phyloP scores from a whole-genome alignment of 345 rosid species.

The Arabidopsis suecica region DNA sequence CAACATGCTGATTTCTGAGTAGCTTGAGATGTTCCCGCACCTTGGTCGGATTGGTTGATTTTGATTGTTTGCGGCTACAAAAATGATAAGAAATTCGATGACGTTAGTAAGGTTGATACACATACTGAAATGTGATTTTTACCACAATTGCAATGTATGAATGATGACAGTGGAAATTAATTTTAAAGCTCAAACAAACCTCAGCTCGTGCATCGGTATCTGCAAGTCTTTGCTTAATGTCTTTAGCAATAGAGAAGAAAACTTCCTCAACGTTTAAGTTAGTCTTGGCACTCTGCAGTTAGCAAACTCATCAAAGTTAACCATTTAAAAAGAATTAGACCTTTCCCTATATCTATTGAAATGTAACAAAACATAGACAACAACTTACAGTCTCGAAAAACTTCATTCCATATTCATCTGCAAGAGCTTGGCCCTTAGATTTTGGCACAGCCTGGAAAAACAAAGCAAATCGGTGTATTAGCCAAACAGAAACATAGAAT shows the following conservation, averaged over 20 bases:
- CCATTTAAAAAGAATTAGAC: conserved; percentile 2
- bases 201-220: conserved; percentile 76
- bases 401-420: conserved; percentile 95
- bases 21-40: conserved; percentile 64
- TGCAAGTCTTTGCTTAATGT: conserved; percentile 83
- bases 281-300: conserved; percentile 86
- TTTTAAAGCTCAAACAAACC: conserved; percentile 46
- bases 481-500: conserved; percentile 16
- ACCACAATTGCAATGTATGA: conserved; percentile 9
- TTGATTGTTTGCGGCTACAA: conserved; percentile 73
- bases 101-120: background rate
- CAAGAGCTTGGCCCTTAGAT: conserved; percentile 95
- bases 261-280: conserved; percentile 87
- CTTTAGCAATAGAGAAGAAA: conserved; percentile 84
- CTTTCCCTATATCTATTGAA: background rate
- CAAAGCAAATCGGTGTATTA: conserved; percentile 7
- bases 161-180: conserved; percentile 8
- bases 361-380: conserved; percentile 13
- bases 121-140: background rate
- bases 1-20: conserved; percentile 85
- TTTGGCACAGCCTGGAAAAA: conserved; percentile 85
- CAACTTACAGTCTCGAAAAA: conserved; percentile 93
- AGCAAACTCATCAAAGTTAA: conserved; percentile 31
- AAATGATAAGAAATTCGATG: background rate
- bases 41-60: conserved; percentile 75